phyloP scores from a whole-genome alignment of 352 stramenopile genomes.

The Pythium rhizo-oryzae region DNA sequence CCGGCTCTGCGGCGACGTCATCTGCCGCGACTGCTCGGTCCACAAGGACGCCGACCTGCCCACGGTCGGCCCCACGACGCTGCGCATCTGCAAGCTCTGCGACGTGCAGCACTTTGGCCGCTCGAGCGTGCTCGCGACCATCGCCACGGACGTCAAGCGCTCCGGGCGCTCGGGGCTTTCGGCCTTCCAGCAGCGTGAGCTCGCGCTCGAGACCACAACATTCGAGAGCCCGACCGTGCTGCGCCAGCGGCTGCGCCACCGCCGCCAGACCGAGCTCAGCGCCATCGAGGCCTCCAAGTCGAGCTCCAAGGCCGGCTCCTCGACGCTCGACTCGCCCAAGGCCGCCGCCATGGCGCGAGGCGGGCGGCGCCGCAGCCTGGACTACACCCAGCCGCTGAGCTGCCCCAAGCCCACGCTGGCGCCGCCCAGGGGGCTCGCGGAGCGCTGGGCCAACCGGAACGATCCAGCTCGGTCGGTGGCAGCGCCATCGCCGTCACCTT shows the following conservation, averaged over 20 bases:
- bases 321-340: constrained; percentile 1
- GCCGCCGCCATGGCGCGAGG: neutral
- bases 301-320: neutral
- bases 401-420: constrained; percentile 26
- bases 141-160: constrained; percentile 24
- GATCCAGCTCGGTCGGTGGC: neutral
- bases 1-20: constrained; percentile 73
- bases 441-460: neutral
- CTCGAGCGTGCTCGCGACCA: constrained; percentile 26
- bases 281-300: constrained; percentile 17
- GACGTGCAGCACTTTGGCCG: constrained; percentile 36
- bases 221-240: constrained; percentile 17
- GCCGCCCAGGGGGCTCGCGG: neutral
- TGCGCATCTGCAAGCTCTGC: constrained; percentile 71
- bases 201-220: constrained; percentile 16
- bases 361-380: constrained; percentile 15
- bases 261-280: constrained; percentile 8
- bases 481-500: constrained; percentile 4
- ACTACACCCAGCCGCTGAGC: constrained; percentile 19
- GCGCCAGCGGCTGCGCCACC: neutral
- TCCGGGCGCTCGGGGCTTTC: neutral
- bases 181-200: constrained; percentile 12
- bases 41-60: constrained; percentile 74
- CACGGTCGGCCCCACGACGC: constrained; percentile 57
- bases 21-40: constrained; percentile 74